Base-by-base conservation (phyloP, 2,329 filamentous ascomycete species). In the Epichloe scottii region DNA sequence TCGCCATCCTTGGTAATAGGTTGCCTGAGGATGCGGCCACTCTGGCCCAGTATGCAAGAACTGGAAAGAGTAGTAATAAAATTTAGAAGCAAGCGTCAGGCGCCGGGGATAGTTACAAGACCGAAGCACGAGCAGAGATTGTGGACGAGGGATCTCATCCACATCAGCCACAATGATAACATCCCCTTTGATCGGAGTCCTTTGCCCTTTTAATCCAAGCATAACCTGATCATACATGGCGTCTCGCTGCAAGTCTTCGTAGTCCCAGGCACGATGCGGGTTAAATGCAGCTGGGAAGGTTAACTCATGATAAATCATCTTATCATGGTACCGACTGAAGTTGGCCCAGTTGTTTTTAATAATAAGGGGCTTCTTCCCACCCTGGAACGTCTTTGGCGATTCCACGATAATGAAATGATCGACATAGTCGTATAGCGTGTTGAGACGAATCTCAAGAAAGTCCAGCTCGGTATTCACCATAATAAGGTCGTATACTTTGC, bases 321-420 rank as follows among this genome's bases (percentile, higher is more conserved):
- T 79, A 56, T 73, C 63, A 55, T 76, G 71, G 59, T 76, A 85
- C 12, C 68, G 61, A 12, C 63, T 58, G 58, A 84, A 81, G 6
- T 65, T 65, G 23, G 68, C 62, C 70, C 77, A 74, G 62, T 77
- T 77, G 12, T 77, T 69, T 12, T 68, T 66, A 52, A 82, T 69
- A 37, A 69, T 61, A 12, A 83, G 67, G 1, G 76, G 71, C 64
- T 84, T 84, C 8, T 69, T 63, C 1, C 65, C 66, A 37, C 74
- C 74, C 15, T 79, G 81, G 56, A 84, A 84, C 1, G 79, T 82
- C 47, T 67, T 72, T 17, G 67, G 62, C 1, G 76, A 73, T 65
- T 85, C 81, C 48, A 84, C 72, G 35, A 85, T 72, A 58, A 85
- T 69, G 57, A 82, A 85, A 64, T 82, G 82, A 65, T 85, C 81